Percentiles rank a stretch among this genome's conserved stretches.
These are phyloP conservation scores for Pulveroboletus sp. DNA, from an alignment of 768 basidiomycete species.

Conservation along the genomic window DNA sequence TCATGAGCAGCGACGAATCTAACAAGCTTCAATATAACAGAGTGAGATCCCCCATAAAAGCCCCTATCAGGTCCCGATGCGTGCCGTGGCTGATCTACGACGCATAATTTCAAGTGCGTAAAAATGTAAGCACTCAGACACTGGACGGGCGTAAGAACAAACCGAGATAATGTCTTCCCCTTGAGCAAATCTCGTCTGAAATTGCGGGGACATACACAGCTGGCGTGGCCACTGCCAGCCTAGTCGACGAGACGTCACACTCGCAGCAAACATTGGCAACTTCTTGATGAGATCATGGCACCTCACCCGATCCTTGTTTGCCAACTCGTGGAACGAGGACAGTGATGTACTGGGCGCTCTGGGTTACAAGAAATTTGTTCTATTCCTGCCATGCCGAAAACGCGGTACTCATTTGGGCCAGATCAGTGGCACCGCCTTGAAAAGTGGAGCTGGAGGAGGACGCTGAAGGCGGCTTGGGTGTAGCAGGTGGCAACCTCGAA, in stretches of 20 bases:
- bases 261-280: conserved; percentile 21
- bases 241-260: background rate
- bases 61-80: background rate
- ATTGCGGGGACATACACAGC: too few relatives aligned
- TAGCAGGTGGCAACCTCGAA: background rate
- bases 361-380: conserved; percentile 3
- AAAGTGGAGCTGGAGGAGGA: conserved; percentile 2
- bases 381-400: conserved; percentile 22
- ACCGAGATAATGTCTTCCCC: too few relatives aligned
- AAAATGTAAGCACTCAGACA: conserved; percentile 22
- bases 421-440: background rate
- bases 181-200: too few relatives aligned
- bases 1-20: conserved; percentile 10
- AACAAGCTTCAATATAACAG: conserved; percentile 11
- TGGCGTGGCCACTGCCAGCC: too few relatives aligned
- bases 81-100: conserved; percentile 13
- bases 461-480: background rate
- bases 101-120: conserved; percentile 24
- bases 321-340: conserved; percentile 15
- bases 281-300: conserved; percentile 15
- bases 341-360: conserved; percentile 18
- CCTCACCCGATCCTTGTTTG: conserved; percentile 10
- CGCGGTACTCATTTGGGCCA: conserved; percentile 6
- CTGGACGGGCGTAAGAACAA: conserved; percentile 8
- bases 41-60: background rate